Evolutionary conservation across 345 rosid species (phyloP).

Genomic region (Rhizophora apiculata): DNA sequence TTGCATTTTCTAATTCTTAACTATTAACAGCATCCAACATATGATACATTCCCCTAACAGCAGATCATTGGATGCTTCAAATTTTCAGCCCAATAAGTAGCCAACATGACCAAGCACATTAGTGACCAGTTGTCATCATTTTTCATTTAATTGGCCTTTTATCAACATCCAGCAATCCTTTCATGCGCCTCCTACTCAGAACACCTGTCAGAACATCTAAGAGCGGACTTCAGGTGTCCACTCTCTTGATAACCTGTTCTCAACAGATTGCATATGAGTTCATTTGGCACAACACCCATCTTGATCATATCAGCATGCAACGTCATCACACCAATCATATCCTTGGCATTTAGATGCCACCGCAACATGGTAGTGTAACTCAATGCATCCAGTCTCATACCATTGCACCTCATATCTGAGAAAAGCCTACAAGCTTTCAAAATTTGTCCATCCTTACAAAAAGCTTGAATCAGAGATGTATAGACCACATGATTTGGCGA

Average conservation of each 20-base stretch:
- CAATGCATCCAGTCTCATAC: constrained; percentile 41
- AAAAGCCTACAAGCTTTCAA: constrained; percentile 54
- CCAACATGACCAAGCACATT: too few species aligned
- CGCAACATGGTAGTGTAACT: constrained; percentile 32
- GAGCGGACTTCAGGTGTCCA: constrained; percentile 40
- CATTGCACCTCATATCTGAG: constrained; percentile 48
- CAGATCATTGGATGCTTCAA: too few species aligned
- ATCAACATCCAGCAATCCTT: too few species aligned
- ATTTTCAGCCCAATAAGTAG: too few species aligned
- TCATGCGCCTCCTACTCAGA: too few species aligned
- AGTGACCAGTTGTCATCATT: too few species aligned
- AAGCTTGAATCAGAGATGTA: constrained; percentile 53
- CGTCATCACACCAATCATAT: constrained; percentile 46
- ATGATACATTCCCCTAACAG: too few species aligned
- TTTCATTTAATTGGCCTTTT: too few species aligned
- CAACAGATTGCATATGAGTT: constrained; percentile 31
- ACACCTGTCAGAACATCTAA: constrained; percentile 21
- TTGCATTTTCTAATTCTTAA: too few species aligned
- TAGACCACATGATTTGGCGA: constrained; percentile 35
- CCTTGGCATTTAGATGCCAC: constrained; percentile 49
- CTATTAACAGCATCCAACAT: too few species aligned
- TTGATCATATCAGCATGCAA: constrained; percentile 67
- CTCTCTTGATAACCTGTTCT: constrained; percentile 40
- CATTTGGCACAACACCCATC: constrained; percentile 52
- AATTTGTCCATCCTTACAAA: constrained; percentile 49